These are phyloP conservation scores for Mortierella sp. DNA, from an alignment of 371 early-diverging fungal species.

Conservation along the genomic window DNA sequence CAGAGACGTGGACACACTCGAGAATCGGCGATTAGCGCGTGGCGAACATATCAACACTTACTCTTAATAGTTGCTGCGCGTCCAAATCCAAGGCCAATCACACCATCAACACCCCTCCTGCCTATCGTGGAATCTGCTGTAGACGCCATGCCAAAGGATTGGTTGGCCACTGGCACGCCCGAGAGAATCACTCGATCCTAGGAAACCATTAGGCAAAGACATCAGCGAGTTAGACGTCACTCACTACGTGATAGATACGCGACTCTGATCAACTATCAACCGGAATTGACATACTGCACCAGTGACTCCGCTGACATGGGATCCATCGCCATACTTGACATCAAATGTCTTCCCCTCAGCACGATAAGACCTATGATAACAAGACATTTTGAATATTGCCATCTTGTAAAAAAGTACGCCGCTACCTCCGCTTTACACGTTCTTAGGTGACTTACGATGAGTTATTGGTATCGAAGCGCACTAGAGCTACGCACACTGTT, in stretches of 20 bases:
- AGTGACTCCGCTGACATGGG: conserved; percentile 35
- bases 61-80: conserved; percentile 30
- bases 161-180: conserved; percentile 23
- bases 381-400: no score
- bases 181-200: conserved; percentile 34
- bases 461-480: conserved; percentile 20
- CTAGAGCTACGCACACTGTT: conserved; percentile 15
- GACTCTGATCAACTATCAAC: no score
- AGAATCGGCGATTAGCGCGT: no score
- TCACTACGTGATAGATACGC: no score
- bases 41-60: conserved; percentile 8
- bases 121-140: conserved; percentile 44
- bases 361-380: conserved; percentile 19
- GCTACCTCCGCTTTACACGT: no score
- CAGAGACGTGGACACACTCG: no score
- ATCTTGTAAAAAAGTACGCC: no score
- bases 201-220: no score
- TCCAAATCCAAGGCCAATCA: conserved; percentile 46
- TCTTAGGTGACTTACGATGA: conserved; percentile 38
- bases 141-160: conserved; percentile 43
- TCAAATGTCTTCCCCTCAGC: conserved; percentile 31
- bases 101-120: conserved; percentile 49
- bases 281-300: conserved; percentile 21
- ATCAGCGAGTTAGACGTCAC: neutral
- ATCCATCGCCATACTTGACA: conserved; percentile 47